Conservation (phyloP, 148 eudicot genomes). For the Diospyros lotus region DNA sequence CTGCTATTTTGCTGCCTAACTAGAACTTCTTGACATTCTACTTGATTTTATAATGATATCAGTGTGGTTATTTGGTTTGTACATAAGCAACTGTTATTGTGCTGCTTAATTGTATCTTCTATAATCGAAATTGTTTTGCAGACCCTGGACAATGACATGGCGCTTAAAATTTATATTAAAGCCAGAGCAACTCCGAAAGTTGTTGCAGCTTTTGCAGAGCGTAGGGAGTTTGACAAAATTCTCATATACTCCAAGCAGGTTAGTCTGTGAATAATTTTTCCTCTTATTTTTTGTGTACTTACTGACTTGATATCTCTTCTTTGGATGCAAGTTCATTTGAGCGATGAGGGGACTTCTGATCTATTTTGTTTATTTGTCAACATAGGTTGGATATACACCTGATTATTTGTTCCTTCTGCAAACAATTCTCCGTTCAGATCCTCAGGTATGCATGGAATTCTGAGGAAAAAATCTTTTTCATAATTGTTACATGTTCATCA, state of each 20-base stretch:
- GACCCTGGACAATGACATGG: conserved; percentile 93
- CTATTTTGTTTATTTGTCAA: background rate
- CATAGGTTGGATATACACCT: conserved; percentile 84
- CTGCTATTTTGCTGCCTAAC: background rate
- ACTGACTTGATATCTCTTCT: conserved; percentile 12
- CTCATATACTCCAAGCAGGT: conserved; percentile 91
- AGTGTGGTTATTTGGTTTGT: too few relatives aligned
- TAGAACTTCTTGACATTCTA: conserved; percentile 2
- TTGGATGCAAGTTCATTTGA: background rate
- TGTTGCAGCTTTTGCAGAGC: conserved; percentile 92
- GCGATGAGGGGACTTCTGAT: background rate
- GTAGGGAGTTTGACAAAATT: conserved; percentile 91
- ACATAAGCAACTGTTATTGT: background rate
- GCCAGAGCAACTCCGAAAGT: conserved; percentile 97
- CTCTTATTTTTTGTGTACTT: conserved; percentile 25
- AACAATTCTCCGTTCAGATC: conserved; percentile 75
- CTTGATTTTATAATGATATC: background rate
- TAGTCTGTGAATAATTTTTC: conserved; percentile 25
- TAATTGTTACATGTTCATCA: background rate
- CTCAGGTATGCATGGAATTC: conserved; percentile 48
- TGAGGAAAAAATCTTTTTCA: background rate
- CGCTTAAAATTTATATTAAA: conserved; percentile 83
- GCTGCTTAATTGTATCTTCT: background rate
- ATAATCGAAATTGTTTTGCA: conserved; percentile 20
- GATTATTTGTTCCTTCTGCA: conserved; percentile 85